phyloP scores from a whole-genome alignment of 768 basidiomycete species.

The Tricholomella constricta region DNA sequence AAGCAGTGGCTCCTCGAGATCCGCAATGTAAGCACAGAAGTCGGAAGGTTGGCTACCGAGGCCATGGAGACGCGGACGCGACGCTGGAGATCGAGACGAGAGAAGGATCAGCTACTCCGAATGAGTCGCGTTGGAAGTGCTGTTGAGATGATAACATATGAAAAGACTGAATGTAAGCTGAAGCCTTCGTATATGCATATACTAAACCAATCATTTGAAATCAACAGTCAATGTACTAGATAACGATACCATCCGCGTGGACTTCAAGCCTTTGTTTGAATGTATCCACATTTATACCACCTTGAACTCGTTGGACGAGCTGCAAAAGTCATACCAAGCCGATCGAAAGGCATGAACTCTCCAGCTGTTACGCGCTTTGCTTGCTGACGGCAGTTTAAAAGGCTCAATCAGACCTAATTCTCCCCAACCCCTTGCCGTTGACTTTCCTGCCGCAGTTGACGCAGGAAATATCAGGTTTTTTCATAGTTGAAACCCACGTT shows the following conservation, averaged over 20 bases:
- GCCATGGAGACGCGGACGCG: slow-evolving; percentile 83
- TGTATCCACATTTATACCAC: slow-evolving; percentile 97
- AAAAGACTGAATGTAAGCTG: slow-evolving; percentile 89
- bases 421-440: slow-evolving; percentile 72
- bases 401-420: slow-evolving; percentile 97
- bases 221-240: slow-evolving; percentile 86
- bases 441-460: slow-evolving; percentile 72
- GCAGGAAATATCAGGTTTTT: slow-evolving; percentile 96
- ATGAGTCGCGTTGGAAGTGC: slow-evolving; percentile 85
- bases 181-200: neutral
- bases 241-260: slow-evolving; percentile 84
- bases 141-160: slow-evolving; percentile 89
- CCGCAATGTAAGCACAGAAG: slow-evolving; percentile 80
- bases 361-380: neutral
- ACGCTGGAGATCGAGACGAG: slow-evolving; percentile 81
- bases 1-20: slow-evolving; percentile 98
- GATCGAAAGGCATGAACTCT: slow-evolving; percentile 75
- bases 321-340: slow-evolving; percentile 93
- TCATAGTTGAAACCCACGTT: slow-evolving; percentile 94
- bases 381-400: slow-evolving; percentile 32
- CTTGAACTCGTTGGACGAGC: slow-evolving; percentile 85
- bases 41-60: slow-evolving; percentile 87
- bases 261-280: slow-evolving; percentile 94
- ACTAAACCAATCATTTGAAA: slow-evolving; percentile 12
- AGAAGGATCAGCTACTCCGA: slow-evolving; percentile 80